Evolutionary conservation across 2,329 filamentous ascomycete species (phyloP).

Genomic region (Ascocoryne sarcoides): DNA sequence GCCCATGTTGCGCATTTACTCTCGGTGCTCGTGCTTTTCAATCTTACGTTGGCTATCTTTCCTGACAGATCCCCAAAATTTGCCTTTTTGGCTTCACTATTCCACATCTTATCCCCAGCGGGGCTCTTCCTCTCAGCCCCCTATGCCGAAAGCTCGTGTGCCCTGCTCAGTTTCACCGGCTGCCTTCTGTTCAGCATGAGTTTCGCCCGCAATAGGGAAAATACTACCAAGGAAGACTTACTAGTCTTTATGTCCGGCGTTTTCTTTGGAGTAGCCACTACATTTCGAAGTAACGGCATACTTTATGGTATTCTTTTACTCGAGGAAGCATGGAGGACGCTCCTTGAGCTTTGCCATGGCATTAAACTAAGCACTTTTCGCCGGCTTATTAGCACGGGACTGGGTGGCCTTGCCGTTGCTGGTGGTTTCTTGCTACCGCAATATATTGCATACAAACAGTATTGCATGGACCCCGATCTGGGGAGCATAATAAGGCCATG

Average conservation of each 20-base stretch:
- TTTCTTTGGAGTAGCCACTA: conserved; percentile 62
- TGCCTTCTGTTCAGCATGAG: conserved; percentile 57
- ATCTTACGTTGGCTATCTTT: conserved; percentile 51
- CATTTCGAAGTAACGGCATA: conserved; percentile 78
- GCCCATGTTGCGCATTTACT: conserved; percentile 69
- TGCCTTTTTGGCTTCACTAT: conserved; percentile 57
- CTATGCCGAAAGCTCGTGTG: conserved; percentile 73
- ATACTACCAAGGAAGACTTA: conserved; percentile 31
- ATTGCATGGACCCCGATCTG: conserved; percentile 44
- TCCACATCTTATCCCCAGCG: conserved; percentile 81
- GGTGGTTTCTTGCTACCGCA: conserved; percentile 66
- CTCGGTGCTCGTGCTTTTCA: conserved; percentile 64
- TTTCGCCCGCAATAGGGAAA: conserved; percentile 27
- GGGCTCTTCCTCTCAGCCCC: conserved; percentile 85
- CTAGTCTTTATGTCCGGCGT: conserved; percentile 54
- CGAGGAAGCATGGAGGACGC: conserved; percentile 46
- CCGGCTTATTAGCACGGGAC: conserved; percentile 47
- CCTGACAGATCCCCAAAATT: conserved; percentile 34
- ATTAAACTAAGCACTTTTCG: conserved; percentile 36
- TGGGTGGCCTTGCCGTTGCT: conserved; percentile 61
- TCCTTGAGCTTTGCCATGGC: conserved; percentile 35
- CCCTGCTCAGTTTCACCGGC: conserved; percentile 67
- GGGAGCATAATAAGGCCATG: conserved; percentile 51
- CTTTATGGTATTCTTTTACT: conserved; percentile 68
- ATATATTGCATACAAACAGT: conserved; percentile 61